Conservation (phyloP, 129 eudicot species). For the Ambrosia artemisiifolia region DNA sequence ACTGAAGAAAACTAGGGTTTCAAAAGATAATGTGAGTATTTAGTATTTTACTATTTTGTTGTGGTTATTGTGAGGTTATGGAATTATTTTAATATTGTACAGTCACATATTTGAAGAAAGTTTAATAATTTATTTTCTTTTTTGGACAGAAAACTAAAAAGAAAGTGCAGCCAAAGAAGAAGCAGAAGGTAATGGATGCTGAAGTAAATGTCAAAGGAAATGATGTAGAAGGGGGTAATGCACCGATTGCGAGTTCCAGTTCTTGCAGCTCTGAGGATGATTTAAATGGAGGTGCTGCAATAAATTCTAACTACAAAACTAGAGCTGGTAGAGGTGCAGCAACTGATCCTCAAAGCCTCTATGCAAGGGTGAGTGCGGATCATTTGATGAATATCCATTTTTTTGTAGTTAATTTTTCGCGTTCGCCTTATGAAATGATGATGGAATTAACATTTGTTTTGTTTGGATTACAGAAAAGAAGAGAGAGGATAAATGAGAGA, state of each 20-base stretch:
- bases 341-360: slow-evolving; percentile 94
- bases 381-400: background rate
- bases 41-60: slow-evolving; percentile 25
- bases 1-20: slow-evolving; percentile 60
- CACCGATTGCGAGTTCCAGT: slow-evolving; percentile 40
- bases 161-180: slow-evolving; percentile 48
- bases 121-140: slow-evolving; percentile 1
- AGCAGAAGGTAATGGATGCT: slow-evolving; percentile 33
- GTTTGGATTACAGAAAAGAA: slow-evolving; percentile 64
- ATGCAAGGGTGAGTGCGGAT: slow-evolving; percentile 68
- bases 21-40: slow-evolving; percentile 65
- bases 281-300: slow-evolving; percentile 36
- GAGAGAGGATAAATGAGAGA: slow-evolving; percentile 95
- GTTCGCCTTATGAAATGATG: slow-evolving; percentile 7
- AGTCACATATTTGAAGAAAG: background rate
- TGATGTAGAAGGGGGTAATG: slow-evolving; percentile 27
- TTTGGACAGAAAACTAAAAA: slow-evolving; percentile 41
- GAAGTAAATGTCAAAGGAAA: slow-evolving; percentile 28
- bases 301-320: slow-evolving; percentile 56
- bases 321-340: slow-evolving; percentile 86
- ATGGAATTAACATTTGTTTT: background rate
- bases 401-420: background rate
- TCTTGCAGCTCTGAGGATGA: slow-evolving; percentile 66
- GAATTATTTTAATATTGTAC: slow-evolving; percentile 17
- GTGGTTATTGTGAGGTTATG: slow-evolving; percentile 23